Percentiles rank a stretch among this genome's conserved stretches.
These are phyloP conservation scores for Cicer arietinum DNA, from an alignment of 306 rosid species.

Conservation along the genomic window DNA sequence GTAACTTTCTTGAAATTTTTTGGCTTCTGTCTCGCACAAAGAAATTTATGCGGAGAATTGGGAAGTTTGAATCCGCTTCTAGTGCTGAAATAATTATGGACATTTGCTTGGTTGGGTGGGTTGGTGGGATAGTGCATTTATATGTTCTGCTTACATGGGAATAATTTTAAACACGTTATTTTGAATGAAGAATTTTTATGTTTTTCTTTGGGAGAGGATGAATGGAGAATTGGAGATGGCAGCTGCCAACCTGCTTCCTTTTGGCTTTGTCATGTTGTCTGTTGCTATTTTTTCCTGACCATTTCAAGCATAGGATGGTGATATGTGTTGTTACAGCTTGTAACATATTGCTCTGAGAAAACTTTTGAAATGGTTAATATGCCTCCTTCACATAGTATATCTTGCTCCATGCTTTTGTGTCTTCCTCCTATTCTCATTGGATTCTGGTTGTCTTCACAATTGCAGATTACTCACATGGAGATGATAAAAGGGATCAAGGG, in stretches of 20 bases:
- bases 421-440: constrained; percentile 36
- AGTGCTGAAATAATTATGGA: constrained; percentile 19
- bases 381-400: constrained; percentile 30
- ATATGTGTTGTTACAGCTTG: constrained; percentile 15
- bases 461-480: constrained; percentile 98
- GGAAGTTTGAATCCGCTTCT: constrained; percentile 22
- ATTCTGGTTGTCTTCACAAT: constrained; percentile 35
- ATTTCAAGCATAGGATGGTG: not conserved
- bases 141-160: not conserved
- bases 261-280: constrained; percentile 1
- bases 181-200: constrained; percentile 5
- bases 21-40: constrained; percentile 17
- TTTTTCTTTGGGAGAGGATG: constrained; percentile 22
- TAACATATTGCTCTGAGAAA: constrained; percentile 35
- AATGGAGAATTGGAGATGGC: constrained; percentile 17
- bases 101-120: not conserved
- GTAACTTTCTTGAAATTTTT: constrained; percentile 13
- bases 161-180: not conserved
- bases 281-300: not conserved
- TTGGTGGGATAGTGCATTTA: not conserved
- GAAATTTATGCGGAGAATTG: not conserved
- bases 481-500: constrained; percentile 99
- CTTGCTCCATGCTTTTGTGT: constrained; percentile 34
- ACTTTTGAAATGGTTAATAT: constrained; percentile 15
- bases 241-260: constrained; percentile 31